Conservation (phyloP, 345 rosid genomes). For the Dipteronia sinensis region DNA sequence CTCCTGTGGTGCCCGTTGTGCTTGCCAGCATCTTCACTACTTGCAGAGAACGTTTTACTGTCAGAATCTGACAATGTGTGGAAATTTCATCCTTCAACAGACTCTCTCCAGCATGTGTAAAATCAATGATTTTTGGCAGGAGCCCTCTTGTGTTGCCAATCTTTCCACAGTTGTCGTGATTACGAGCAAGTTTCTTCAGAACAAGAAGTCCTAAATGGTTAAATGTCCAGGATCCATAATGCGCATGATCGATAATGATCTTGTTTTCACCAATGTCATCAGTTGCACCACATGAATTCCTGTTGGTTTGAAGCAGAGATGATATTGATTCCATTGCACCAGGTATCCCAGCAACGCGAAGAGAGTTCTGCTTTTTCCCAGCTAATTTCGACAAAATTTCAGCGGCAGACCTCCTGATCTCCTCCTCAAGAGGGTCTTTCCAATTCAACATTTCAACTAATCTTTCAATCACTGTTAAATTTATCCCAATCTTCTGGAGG, state of each 20-base stretch:
- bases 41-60: conserved; percentile 76
- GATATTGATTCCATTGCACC: conserved; percentile 96
- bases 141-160: conserved; percentile 91
- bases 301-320: conserved; percentile 64
- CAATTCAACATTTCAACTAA: conserved; percentile 90
- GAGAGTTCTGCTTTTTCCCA: conserved; percentile 75
- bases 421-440: conserved; percentile 89
- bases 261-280: conserved; percentile 75
- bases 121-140: conserved; percentile 77
- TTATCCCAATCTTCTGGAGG: conserved; percentile 79
- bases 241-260: conserved; percentile 39
- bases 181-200: conserved; percentile 76
- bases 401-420: conserved; percentile 70
- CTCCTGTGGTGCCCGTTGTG: conserved; percentile 76
- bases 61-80: conserved; percentile 54
- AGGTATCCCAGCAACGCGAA: conserved; percentile 78
- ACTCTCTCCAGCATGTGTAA: conserved; percentile 60
- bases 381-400: conserved; percentile 74
- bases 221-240: conserved; percentile 68
- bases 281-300: conserved; percentile 49
- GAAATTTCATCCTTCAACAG: conserved; percentile 51
- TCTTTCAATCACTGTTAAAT: conserved; percentile 62
- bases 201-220: conserved; percentile 80
- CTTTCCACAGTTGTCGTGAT: conserved; percentile 90
- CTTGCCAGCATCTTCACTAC: conserved; percentile 80